Evolutionary conservation across 2,329 filamentous ascomycete species (phyloP), one percentile per base, ranked within the genome.

Genomic region (Neofusicoccum parvum): DNA sequence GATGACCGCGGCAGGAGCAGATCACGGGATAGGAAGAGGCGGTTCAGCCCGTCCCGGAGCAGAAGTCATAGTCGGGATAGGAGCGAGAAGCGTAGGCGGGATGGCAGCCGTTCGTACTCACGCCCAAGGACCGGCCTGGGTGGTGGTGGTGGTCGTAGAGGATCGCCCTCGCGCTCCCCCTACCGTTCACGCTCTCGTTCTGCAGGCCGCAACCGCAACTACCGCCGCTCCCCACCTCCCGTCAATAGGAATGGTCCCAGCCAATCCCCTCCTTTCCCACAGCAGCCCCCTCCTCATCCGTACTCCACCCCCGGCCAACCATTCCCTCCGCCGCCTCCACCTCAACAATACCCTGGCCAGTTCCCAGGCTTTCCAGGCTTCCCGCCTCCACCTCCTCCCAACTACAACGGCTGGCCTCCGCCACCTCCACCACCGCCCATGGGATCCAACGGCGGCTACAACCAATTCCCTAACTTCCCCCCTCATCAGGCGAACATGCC

Each of bases 371-470:
- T 59, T 41, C 51, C 43, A 15, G 27, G 17, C 37, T 59, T 51
- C 12, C 50, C 46, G 27, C 56, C 65, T n/a, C 65, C 62, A 7
- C 62, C 65, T 2, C 65, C 51, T 6, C 59, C 48, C 23, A 67
- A 65, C 37, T 67, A 65, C 23, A 65, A 53, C 45, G 65, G 65
- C 3, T 67, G 65, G 65, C 65, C 65, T 14, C 65, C 65, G 34
- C 60, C 65, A 23, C 65, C 60, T 1, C 53, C 64, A 7, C 53
- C 53, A 12, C 63, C 63, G 14, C 63, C 63, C 14, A 50, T 65
- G 53, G 41, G 27, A 15, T 34, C 63, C 3, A 65, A 49, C 20
- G 34, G 53, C 15, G 45, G 45, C 23, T 65, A 39, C 23, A 32
- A 50, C 43, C 50, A 58, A 34, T 65, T 59, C 6, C 51, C 63